A percentile compares a stretch with the other conserved stretches of the same genome.
phyloP scores from a whole-genome alignment of 352 stramenopile species.

The Globisporangium cystogenes region DNA sequence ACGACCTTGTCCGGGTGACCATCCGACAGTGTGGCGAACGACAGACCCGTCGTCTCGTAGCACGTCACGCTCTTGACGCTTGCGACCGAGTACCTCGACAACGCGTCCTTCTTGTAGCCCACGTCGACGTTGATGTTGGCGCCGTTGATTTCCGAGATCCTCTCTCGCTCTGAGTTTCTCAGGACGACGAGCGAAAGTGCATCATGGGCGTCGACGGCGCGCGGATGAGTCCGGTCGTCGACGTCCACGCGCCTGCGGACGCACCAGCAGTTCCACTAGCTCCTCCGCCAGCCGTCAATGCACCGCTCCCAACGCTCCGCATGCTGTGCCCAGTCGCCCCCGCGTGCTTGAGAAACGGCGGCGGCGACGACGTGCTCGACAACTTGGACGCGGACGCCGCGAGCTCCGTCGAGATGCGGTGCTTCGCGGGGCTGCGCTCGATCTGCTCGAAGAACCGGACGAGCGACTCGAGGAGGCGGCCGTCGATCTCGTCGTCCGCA shows the following conservation, averaged over 20 bases:
- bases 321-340: background rate
- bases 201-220: background rate
- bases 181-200: no score
- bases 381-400: background rate
- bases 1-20: background rate
- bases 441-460: slow-evolving; percentile 22
- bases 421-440: slow-evolving; percentile 17
- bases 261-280: background rate
- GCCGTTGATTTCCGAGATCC: no score
- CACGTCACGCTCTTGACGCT: no score
- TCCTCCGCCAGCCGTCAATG: background rate
- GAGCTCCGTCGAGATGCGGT: slow-evolving; percentile 16
- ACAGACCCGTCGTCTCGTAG: background rate
- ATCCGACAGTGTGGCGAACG: background rate
- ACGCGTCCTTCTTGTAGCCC: background rate
- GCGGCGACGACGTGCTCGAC: background rate
- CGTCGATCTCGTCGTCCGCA: background rate
- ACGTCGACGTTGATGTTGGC: no score
- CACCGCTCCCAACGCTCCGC: background rate
- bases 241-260: background rate
- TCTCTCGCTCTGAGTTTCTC: no score
- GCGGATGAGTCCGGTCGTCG: background rate
- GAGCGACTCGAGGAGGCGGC: slow-evolving; percentile 16
- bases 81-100: no score
- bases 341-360: background rate